A percentile compares a stretch with the other conserved stretches of the same genome.
These are phyloP conservation scores for Penicillium sp. DNA, from an alignment of 2,329 filamentous ascomycete species.

Conservation along the genomic window DNA sequence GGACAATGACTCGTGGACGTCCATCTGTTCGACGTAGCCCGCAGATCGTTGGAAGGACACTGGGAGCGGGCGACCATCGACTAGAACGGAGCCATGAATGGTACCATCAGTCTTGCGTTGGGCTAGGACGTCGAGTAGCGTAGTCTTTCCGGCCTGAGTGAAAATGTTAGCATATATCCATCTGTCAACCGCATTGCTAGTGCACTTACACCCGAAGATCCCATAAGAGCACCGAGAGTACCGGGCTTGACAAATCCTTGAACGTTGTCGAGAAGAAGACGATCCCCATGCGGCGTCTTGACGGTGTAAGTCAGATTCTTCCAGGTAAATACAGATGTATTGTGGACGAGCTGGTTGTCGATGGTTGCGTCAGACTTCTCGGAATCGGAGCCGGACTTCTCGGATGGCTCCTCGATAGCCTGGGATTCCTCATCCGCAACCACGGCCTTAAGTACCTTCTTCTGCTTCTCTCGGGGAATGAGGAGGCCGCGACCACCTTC, in stretches of 20 bases:
- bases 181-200: too few species aligned
- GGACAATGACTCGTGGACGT: neutral
- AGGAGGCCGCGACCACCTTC: neutral
- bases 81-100: neutral
- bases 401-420: neutral
- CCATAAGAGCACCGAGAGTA: too few species aligned
- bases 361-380: neutral
- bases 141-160: neutral
- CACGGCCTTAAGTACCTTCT: conserved; percentile 9
- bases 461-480: neutral
- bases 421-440: neutral
- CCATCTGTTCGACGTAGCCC: neutral
- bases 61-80: neutral
- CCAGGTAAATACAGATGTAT: conserved; percentile 49
- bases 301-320: too few species aligned
- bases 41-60: neutral
- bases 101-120: neutral
- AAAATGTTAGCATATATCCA: too few species aligned
- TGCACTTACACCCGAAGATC: too few species aligned
- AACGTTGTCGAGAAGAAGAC: too few species aligned
- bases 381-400: neutral
- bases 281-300: too few species aligned
- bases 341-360: conserved; percentile 44
- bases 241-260: too few species aligned
- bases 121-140: neutral